Evolutionary conservation across 345 rosid species (phyloP), one percentile per base, ranked within the genome.

Genomic region (Murraya paniculata): DNA sequence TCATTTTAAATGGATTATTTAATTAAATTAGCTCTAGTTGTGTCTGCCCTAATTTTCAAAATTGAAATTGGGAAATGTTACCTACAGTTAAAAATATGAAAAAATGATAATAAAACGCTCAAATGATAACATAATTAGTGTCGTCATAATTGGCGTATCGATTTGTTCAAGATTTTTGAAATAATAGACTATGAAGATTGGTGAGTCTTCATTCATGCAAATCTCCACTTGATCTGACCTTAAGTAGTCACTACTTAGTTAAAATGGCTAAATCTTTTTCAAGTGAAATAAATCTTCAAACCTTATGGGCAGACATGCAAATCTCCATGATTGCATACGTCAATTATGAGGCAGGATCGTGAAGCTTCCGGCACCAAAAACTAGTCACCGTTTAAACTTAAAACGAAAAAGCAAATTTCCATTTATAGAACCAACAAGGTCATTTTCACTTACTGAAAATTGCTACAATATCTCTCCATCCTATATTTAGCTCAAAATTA

Each of bases 361-460:
- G 77, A 73, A 59, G 79, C 71, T 73, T 77, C 67, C 19, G 50
- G 67, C n/a, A 77, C 65, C 19, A 73, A 27, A 25, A 2, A 13
- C 4, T 3, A 16, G 33, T 25, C 64, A 68, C 73, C 24, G 22
- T 10, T 66, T 45, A 11, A 45, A 45, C 18, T 13, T 3, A 45
- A 45, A 11, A 41, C 4, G 16, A 10, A 41, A 41, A 36, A 21
- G 3, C 50, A 68, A 60, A 2, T 25, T 75, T 66, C 75, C 60
- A 28, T 80, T n/a, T 59, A n/a, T 38, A 39, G 48, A 67, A 58
- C 48, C 24, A 65, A 24, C 19, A 22, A 9, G n/a, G 56, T 35
- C 55, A 21, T 30, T 68, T 68, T 65, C 22, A 50, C 31, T 50
- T 13, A 5, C 21, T 72, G 48, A 28, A 28, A 31, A 60, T 19